These are phyloP conservation scores for Yarrowia sp. DNA, from an alignment of 805 yeast species.

Conservation along the genomic window DNA sequence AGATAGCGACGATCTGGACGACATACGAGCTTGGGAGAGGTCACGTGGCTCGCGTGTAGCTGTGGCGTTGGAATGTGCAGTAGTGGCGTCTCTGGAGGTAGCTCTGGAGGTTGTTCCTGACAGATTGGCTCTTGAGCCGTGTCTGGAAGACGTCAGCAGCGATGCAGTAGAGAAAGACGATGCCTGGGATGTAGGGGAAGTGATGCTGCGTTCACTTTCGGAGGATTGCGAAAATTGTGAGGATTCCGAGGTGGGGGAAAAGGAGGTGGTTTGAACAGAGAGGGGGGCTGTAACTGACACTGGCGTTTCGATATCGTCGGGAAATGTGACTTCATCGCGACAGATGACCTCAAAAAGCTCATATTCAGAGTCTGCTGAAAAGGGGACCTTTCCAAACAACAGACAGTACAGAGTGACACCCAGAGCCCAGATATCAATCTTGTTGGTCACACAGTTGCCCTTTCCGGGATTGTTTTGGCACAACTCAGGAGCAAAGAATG, in stretches of 20 bases:
- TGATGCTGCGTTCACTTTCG: conserved; percentile 1
- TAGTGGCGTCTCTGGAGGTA: conserved; percentile 1
- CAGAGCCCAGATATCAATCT: conserved; percentile 96
- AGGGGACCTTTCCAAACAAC: conserved; percentile 84
- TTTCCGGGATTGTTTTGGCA: conserved; percentile 29
- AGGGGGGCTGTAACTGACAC: neutral
- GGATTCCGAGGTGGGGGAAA: neutral
- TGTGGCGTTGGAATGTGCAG: conserved; percentile 10
- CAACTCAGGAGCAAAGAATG: conserved; percentile 85
- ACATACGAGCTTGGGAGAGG: conserved; percentile 5
- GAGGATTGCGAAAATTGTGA: conserved; percentile 9
- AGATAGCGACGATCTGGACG: neutral
- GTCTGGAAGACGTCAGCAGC: neutral
- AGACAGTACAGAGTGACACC: conserved; percentile 91
- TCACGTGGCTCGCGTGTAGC: conserved; percentile 9
- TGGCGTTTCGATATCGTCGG: neutral
- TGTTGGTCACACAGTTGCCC: conserved; percentile 60
- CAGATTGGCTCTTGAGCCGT: neutral
- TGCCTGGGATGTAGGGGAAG: conserved; percentile 12
- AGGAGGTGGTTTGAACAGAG: neutral
- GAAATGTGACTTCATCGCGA: conserved; percentile 1
- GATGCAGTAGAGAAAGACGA: conserved; percentile 16
- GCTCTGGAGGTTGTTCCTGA: neutral
- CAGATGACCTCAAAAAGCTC: conserved; percentile 76
- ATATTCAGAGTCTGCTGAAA: conserved; percentile 80